These are phyloP conservation scores for Mycosphaerella sp. DNA, from an alignment of 2,329 filamentous ascomycete genomes.

Conservation along the genomic window DNA sequence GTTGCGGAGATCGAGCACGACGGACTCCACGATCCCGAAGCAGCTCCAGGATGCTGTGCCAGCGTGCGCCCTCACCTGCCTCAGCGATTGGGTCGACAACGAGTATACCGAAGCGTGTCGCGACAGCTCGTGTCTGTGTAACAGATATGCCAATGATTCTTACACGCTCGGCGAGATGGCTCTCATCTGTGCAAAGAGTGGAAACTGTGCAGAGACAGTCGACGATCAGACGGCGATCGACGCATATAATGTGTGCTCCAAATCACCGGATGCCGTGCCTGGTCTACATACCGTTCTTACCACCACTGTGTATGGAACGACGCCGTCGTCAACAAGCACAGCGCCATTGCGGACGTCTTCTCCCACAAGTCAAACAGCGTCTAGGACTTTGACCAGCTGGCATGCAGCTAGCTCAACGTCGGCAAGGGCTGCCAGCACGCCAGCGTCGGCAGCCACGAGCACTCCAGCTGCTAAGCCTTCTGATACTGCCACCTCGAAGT, in stretches of 20 bases:
- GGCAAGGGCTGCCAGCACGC: neutral
- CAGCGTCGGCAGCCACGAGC: neutral
- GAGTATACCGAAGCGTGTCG: constrained; percentile 13
- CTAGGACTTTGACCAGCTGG: neutral
- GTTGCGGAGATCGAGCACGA: constrained; percentile 6
- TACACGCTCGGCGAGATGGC: constrained; percentile 30
- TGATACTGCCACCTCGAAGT: neutral
- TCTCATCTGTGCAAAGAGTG: constrained; percentile 19
- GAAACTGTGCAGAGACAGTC: neutral
- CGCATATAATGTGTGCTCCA: constrained; percentile 28
- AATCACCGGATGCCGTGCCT: constrained; percentile 20
- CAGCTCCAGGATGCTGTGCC: constrained; percentile 24
- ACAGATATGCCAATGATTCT: neutral
- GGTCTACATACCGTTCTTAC: constrained; percentile 24
- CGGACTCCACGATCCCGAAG: constrained; percentile 13
- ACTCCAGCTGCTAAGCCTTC: neutral
- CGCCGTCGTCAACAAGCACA: neutral
- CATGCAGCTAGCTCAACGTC: neutral
- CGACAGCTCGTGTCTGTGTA: constrained; percentile 1
- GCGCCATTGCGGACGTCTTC: neutral
- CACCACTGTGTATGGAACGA: constrained; percentile 2
- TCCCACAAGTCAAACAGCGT: neutral
- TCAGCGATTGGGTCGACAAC: constrained; percentile 23
- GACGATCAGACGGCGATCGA: constrained; percentile 2
- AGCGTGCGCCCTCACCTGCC: constrained; percentile 28